phyloP scores from a whole-genome alignment of 768 basidiomycete species.

The Daedaleopsis sinensis region DNA sequence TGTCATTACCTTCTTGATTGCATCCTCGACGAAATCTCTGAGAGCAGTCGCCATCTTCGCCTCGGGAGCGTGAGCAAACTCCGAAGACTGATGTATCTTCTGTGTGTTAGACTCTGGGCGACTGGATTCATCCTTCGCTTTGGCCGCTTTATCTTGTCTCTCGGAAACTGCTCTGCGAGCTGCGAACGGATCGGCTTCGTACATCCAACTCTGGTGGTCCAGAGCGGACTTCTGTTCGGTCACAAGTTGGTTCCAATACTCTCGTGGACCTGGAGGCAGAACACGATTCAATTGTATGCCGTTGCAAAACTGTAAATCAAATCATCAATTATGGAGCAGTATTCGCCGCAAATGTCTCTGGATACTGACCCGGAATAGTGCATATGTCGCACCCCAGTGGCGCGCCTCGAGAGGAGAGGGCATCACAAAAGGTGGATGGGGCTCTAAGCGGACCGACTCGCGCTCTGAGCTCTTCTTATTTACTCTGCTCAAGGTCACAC shows the following conservation, averaged over 20 bases:
- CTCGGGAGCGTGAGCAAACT: constrained; percentile 61
- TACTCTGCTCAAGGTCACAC: constrained; percentile 63
- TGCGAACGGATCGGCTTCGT: constrained; percentile 82
- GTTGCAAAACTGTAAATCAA: constrained; percentile 65
- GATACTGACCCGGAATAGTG: constrained; percentile 78
- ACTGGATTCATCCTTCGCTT: constrained; percentile 43
- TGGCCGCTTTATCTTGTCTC: constrained; percentile 59
- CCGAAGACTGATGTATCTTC: constrained; percentile 29
- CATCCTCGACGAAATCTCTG: constrained; percentile 79
- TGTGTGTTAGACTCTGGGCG: constrained; percentile 15
- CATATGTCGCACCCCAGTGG: constrained; percentile 90
- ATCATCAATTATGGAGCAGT: constrained; percentile 24
- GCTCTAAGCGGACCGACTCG: constrained; percentile 72
- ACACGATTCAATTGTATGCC: constrained; percentile 71
- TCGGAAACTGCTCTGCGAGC: constrained; percentile 69
- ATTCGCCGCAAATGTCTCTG: constrained; percentile 8
- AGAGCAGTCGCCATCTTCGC: constrained; percentile 81
- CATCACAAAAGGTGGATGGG: constrained; percentile 69
- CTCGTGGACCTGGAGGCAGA: constrained; percentile 81
- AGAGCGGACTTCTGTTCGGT: constrained; percentile 68
- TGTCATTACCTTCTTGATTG: constrained; percentile 68
- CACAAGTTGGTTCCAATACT: constrained; percentile 84
- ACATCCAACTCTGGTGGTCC: constrained; percentile 84
- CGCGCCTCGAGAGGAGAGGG: constrained; percentile 79
- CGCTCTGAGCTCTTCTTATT: constrained; percentile 72